These are phyloP conservation scores for Boletus edulis DNA, from an alignment of 768 basidiomycete species.

Conservation along the genomic window DNA sequence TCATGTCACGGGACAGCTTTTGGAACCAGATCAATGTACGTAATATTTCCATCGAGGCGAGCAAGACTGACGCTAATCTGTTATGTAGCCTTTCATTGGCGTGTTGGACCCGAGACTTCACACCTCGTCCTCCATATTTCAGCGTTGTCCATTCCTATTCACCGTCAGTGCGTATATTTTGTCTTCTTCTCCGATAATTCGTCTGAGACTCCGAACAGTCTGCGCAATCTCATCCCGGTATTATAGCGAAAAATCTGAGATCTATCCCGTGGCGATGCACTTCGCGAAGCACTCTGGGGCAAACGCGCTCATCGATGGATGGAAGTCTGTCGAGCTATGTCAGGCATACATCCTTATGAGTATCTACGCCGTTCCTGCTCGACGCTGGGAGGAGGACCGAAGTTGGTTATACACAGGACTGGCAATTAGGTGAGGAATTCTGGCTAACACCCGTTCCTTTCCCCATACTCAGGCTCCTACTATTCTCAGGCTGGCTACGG, in stretches of 20 bases:
- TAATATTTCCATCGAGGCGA: not conserved
- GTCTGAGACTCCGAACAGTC: conserved; percentile 39
- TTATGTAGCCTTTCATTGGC: conserved; percentile 56
- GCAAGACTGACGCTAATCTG: not conserved
- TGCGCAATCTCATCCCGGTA: conserved; percentile 87
- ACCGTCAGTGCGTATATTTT: conserved; percentile 64
- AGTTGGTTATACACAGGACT: conserved; percentile 89
- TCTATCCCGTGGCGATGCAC: conserved; percentile 87
- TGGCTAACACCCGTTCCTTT: too few relatives aligned
- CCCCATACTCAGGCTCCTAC: not conserved
- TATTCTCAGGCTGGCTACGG: conserved; percentile 70
- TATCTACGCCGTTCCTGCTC: conserved; percentile 75
- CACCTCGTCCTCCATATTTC: conserved; percentile 73
- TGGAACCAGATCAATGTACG: conserved; percentile 68
- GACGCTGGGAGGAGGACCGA: conserved; percentile 86
- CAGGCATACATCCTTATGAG: conserved; percentile 92
- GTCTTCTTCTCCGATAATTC: not conserved
- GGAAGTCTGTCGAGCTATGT: conserved; percentile 84
- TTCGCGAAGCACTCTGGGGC: conserved; percentile 83
- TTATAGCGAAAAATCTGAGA: conserved; percentile 73
- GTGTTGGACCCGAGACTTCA: conserved; percentile 81
- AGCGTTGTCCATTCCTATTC: conserved; percentile 86
- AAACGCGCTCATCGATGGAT: conserved; percentile 75
- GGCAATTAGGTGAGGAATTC: conserved; percentile 59
- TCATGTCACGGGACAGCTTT: conserved; percentile 46